Conservation (phyloP, 306 rosid species). For the Cicer cuneatum region DNA sequence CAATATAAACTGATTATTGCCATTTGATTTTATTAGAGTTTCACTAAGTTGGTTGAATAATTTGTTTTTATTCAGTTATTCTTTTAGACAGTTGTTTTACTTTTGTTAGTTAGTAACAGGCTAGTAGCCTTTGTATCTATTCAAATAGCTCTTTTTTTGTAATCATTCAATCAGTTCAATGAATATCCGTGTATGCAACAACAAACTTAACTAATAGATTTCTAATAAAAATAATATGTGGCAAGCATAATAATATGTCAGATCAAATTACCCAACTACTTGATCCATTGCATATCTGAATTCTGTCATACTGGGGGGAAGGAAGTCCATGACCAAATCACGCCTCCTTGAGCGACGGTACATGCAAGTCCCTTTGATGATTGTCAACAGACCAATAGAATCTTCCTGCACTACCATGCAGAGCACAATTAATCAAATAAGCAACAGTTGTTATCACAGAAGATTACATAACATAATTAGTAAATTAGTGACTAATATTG, state of each 20-base stretch:
- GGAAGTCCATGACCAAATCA: conserved; percentile 62
- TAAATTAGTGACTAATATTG: conserved; percentile 10
- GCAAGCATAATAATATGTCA: conserved; percentile 12
- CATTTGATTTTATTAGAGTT: not conserved
- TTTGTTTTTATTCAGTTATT: too few species aligned
- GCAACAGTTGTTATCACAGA: conserved; percentile 23
- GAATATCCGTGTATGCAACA: conserved; percentile 15
- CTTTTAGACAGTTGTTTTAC: too few species aligned
- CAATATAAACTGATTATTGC: conserved; percentile 14
- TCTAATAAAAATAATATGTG: conserved; percentile 22
- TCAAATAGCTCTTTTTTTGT: too few species aligned
- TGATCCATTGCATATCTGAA: conserved; percentile 59
- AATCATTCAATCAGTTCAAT: not conserved
- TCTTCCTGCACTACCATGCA: conserved; percentile 74
- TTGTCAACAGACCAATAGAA: conserved; percentile 76
- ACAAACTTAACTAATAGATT: conserved; percentile 27
- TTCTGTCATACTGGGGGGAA: conserved; percentile 78
- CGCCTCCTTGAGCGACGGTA: conserved; percentile 70
- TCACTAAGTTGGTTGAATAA: too few species aligned
- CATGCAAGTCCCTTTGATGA: conserved; percentile 77
- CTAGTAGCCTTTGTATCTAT: not conserved
- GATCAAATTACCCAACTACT: conserved; percentile 65
- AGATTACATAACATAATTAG: conserved; percentile 15
- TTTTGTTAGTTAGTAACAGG: not conserved
- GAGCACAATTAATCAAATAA: conserved; percentile 29